Conservation (phyloP, 768 basidiomycete species). For the Albatrellus ellisii region DNA sequence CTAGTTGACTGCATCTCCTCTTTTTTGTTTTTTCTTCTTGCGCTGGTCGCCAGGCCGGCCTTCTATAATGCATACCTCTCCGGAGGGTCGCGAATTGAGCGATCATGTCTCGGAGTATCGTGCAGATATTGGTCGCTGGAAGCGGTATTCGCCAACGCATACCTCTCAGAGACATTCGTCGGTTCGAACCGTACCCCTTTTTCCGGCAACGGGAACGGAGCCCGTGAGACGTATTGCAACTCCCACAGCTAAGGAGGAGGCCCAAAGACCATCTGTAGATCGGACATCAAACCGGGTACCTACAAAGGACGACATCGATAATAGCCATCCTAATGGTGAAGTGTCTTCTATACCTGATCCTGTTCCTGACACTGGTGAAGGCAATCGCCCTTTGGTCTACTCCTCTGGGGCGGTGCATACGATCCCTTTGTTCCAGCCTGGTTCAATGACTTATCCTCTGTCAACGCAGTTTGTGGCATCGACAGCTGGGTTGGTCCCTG, state of each 20-base stretch:
- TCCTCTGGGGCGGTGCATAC: conserved; percentile 12
- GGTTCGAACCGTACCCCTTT: neutral
- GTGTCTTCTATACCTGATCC: conserved; percentile 35
- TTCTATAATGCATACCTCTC: too few relatives aligned
- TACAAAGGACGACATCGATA: neutral
- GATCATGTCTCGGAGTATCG: too few relatives aligned
- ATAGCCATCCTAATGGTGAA: conserved; percentile 17
- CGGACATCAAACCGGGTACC: conserved; percentile 3
- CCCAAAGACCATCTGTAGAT: neutral
- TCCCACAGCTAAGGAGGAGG: neutral
- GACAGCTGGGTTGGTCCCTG: too few relatives aligned
- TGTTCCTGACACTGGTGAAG: conserved; percentile 30
- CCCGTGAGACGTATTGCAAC: neutral
- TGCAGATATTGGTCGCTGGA: too few relatives aligned
- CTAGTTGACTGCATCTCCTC: too few relatives aligned
- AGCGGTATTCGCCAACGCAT: too few relatives aligned
- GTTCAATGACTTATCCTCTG: too few relatives aligned
- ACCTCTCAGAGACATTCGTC: neutral
- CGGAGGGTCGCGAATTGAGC: too few relatives aligned
- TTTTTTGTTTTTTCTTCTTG: too few relatives aligned
- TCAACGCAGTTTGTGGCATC: too few relatives aligned
- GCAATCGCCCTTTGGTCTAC: neutral
- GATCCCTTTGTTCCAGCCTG: conserved; percentile 15
- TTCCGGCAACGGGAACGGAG: neutral
- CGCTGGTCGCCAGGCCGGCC: too few relatives aligned